These are phyloP conservation scores for Globisporangium solare DNA, from an alignment of 352 stramenopile species.

Conservation along the genomic window DNA sequence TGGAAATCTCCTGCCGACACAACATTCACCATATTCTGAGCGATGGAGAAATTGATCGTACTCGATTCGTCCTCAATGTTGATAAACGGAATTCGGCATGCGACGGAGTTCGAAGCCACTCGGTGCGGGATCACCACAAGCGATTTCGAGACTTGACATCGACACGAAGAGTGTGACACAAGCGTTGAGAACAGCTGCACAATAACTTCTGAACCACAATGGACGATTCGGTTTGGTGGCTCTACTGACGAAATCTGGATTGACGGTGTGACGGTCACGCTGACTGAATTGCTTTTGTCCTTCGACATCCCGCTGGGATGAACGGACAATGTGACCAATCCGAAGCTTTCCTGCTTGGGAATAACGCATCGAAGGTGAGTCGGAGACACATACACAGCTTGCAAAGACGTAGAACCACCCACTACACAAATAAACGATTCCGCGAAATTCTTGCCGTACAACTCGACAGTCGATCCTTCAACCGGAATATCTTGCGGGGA, in stretches of 20 bases:
- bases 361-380: slow-evolving; percentile 9
- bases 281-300: slow-evolving; percentile 8
- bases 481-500: slow-evolving; percentile 12
- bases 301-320: slow-evolving; percentile 3
- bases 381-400: slow-evolving; percentile 7
- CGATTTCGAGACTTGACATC: background rate
- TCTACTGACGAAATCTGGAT: background rate
- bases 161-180: background rate
- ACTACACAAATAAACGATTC: slow-evolving; percentile 14
- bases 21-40: slow-evolving; percentile 1
- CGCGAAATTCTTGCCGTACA: slow-evolving; percentile 14
- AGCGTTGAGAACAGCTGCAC: background rate
- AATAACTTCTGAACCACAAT: slow-evolving; percentile 6
- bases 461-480: slow-evolving; percentile 13
- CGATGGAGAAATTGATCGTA: background rate
- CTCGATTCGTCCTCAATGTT: background rate
- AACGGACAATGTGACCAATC: slow-evolving; percentile 15
- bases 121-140: slow-evolving; percentile 3
- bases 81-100: slow-evolving; percentile 5
- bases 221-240: background rate
- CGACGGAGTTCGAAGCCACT: background rate
- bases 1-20: slow-evolving; percentile 3
- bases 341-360: slow-evolving; percentile 3
- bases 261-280: slow-evolving; percentile 3
- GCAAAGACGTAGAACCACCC: background rate